Percentiles rank a stretch among this genome's conserved stretches.
These are phyloP conservation scores for Teratosphaeria epicoccoides DNA, from an alignment of 2,329 filamentous ascomycete genomes.

Conservation along the genomic window DNA sequence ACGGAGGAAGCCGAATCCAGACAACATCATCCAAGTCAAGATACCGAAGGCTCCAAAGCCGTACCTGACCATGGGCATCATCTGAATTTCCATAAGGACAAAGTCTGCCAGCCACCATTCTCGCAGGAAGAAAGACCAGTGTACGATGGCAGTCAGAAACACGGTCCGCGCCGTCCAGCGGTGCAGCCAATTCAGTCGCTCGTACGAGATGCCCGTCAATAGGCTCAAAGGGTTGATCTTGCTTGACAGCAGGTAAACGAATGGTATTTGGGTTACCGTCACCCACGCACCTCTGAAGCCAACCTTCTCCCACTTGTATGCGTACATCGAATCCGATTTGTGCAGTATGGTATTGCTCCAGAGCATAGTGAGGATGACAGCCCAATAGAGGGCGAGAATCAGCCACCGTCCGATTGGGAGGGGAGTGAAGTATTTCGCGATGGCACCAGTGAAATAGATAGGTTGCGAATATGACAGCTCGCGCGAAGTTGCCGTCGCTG, in stretches of 20 bases:
- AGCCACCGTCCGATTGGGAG: slow-evolving; percentile 22
- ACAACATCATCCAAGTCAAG: slow-evolving; percentile 41
- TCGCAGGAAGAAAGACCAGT: slow-evolving; percentile 45
- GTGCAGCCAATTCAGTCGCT: slow-evolving; percentile 43
- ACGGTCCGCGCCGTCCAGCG: slow-evolving; percentile 42
- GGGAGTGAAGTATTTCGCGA: slow-evolving; percentile 24
- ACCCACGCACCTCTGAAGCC: slow-evolving; percentile 60
- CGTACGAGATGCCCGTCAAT: slow-evolving; percentile 38
- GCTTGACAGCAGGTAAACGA: slow-evolving; percentile 45
- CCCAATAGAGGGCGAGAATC: slow-evolving; percentile 22
- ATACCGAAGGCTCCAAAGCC: slow-evolving; percentile 45
- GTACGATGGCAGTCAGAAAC: slow-evolving; percentile 43
- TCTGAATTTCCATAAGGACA: slow-evolving; percentile 37
- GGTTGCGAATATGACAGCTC: slow-evolving; percentile 23
- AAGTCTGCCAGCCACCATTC: slow-evolving; percentile 44
- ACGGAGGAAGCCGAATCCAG: slow-evolving; percentile 41
- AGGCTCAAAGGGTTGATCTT: slow-evolving; percentile 38
- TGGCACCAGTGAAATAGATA: slow-evolving; percentile 18
- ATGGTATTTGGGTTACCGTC: slow-evolving; percentile 52
- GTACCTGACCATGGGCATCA: slow-evolving; percentile 38
- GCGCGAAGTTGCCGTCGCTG: slow-evolving; percentile 15
- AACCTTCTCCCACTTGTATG: slow-evolving; percentile 44
- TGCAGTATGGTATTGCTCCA: slow-evolving; percentile 22
- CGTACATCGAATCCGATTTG: slow-evolving; percentile 16
- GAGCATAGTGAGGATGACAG: slow-evolving; percentile 18